A percentile compares a stretch with the other conserved stretches of the same genome.
Conservation (phyloP, 345 rosid genomes). For the Erucastrum elatum region DNA sequence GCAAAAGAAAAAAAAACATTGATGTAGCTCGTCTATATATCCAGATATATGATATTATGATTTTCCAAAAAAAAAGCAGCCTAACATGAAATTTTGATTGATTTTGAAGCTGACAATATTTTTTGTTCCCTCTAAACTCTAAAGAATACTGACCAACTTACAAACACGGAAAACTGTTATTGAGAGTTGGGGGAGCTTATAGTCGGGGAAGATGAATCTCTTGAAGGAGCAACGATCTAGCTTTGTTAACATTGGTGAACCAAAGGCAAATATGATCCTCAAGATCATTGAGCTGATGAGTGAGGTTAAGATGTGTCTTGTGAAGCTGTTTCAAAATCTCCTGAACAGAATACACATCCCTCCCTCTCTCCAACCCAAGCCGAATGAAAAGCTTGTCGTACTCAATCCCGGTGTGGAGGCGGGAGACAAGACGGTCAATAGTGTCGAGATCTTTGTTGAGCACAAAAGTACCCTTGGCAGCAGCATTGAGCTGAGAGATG, state of each 20-base stretch:
- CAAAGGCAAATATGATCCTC: conserved; percentile 67
- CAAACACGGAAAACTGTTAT: background rate
- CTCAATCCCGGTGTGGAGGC: conserved; percentile 51
- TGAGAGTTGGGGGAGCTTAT: conserved; percentile 17
- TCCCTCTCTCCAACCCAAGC: conserved; percentile 55
- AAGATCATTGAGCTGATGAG: conserved; percentile 52
- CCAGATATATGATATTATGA: background rate
- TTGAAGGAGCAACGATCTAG: conserved; percentile 52
- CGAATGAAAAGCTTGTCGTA: conserved; percentile 51
- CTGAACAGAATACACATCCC: conserved; percentile 47
- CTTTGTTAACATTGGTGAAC: conserved; percentile 58
- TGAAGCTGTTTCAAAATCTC: conserved; percentile 57
- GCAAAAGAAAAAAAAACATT: background rate
- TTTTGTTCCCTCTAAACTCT: conserved; percentile 20
- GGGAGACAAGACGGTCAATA: conserved; percentile 57
- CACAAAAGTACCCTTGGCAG: conserved; percentile 56
- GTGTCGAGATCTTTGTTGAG: conserved; percentile 56
- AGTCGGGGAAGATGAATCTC: conserved; percentile 43
- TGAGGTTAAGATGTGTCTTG: conserved; percentile 47
- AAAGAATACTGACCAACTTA: background rate
- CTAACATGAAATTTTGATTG: conserved; percentile 20
- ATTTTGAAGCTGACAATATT: background rate
- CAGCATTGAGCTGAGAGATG: conserved; percentile 66
- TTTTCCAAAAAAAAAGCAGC: conserved; percentile 5
- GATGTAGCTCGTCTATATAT: background rate